Percentiles rank a stretch among this genome's conserved stretches.
Conservation (phyloP, 768 basidiomycete genomes). For the Naematelia encephala region DNA sequence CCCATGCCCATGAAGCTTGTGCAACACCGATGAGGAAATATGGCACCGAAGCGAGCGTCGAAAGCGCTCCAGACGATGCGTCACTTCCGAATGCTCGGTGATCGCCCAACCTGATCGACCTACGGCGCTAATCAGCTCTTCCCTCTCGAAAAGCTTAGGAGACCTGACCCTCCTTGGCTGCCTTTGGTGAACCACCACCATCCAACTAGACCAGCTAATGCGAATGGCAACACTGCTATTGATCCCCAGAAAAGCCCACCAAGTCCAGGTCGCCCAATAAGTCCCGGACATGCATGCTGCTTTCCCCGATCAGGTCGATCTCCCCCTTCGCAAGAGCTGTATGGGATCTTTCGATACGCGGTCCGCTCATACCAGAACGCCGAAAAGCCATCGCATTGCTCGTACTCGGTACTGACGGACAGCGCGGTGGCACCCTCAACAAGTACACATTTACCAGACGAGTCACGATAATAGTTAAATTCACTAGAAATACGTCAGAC, state of each 20-base stretch:
- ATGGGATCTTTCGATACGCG: conserved; percentile 81
- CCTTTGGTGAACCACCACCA: conserved; percentile 78
- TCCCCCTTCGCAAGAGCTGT: conserved; percentile 82
- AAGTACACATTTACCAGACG: conserved; percentile 70
- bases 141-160: not conserved
- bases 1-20: conserved; percentile 52
- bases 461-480: conserved; percentile 79
- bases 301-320: conserved; percentile 70
- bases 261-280: conserved; percentile 57
- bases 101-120: conserved; percentile 45
- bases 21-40: conserved; percentile 81
- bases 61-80: conserved; percentile 58
- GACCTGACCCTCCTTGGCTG: conserved; percentile 72
- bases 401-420: conserved; percentile 48
- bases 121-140: no score
- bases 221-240: conserved; percentile 71
- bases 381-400: conserved; percentile 47
- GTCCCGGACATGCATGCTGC: conserved; percentile 74
- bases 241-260: conserved; percentile 79
- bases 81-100: conserved; percentile 50
- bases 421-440: conserved; percentile 66
- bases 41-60: conserved; percentile 79
- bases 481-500: conserved; percentile 60
- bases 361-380: conserved; percentile 94
- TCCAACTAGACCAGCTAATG: conserved; percentile 68